Evolutionary conservation across 352 stramenopile species (phyloP), one percentile per base, ranked within the genome.

Genomic region (Globisporangium lucens): DNA sequence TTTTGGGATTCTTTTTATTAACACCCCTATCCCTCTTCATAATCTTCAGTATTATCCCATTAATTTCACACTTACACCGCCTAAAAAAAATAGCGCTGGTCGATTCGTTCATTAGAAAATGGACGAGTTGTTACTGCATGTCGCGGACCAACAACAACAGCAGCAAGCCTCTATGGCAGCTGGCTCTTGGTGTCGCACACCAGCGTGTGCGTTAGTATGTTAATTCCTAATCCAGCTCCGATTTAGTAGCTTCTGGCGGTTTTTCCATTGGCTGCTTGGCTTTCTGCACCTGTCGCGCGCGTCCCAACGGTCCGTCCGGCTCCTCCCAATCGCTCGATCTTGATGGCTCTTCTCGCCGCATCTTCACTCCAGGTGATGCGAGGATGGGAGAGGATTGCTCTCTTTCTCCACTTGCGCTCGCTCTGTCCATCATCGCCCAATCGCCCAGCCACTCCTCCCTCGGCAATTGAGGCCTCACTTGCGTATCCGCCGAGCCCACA

Each of bases 311-410:
- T 38, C 29, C 15, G 53, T 59, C 53, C 17, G 29, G 13, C 27
- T 59, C 53, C 52, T n/a, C 27, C 24, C 24, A 56, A 56, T 49
- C 49, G 8, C 22, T 12, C 17, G 6, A 60, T 60, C 53, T 17
- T 60, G 53, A 60, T 60, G 53, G 53, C 53, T 60, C 53, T 60
- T 60, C 53, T 60, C 29, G 29, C 29, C 29, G 53, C 53, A 60
- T 60, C 53, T 8, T 15, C 29, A 30, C 27, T 20, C 24, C 51
- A 56, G 51, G 51, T 36, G 53, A 22, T 29, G 53, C n/a, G 20
- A 60, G 53, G 53, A 60, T 60, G 53, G 53, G 53, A 29, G 3
- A 13, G 53, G 53, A 60, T 24, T 33, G 52, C 52, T 57, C 51
- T 29, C 24, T 60, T 60, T 60, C 29, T 60, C 53, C 29, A 60